Base-by-base conservation (phyloP, 192 early-diverging fungal genomes). In the Backusella psychrophila region DNA sequence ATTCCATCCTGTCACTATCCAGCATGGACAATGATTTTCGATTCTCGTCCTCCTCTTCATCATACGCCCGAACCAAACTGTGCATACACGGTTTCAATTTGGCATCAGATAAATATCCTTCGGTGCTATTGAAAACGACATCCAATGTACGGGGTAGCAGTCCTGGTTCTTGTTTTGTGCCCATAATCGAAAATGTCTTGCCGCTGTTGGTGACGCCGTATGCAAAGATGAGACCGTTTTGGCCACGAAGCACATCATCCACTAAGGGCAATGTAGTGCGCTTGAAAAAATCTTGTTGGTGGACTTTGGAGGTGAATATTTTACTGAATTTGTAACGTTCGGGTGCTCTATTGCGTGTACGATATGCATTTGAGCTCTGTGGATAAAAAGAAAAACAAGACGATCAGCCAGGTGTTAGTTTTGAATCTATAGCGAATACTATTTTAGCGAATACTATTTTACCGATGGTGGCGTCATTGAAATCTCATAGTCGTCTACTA, bases 201-300 rank as follows among this genome's bases (percentile, higher is more conserved):
- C 92, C 93, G 26, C 89, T 90, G 69, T 92, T 90, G 12, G 89
- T 92, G 34, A 88, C 86, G 3, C 93, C 92, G 66, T 93, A 93
- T 3, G 91, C 84, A 78, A 94, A 93, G 52, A 94, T 39, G 31
- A 92, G 76, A 33, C 85, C 87, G 66, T 93, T 90, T 71, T 87
- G 87, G 3, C 91, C 89, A 2, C 72, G 52, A 14, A 92, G 80
- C 7, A 90, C 72, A 29, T 91, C 86, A 15, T 74, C 65, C 11
- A 93, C 75, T 11, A 91, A 84, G 0, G 91, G 91, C 21, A 89
- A 34, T 6, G 88, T 88, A 0, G 87, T 87, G 14, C 87, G 81
- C 26, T 89, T 84, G 36, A 92, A 93, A n/a, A 92, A 82, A 0
- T 81, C 73, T 14, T 87, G 69, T 76, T 92, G 90, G 2, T 70